These are phyloP conservation scores for Pyrus communis DNA, from an alignment of 306 rosid species.

Conservation along the genomic window DNA sequence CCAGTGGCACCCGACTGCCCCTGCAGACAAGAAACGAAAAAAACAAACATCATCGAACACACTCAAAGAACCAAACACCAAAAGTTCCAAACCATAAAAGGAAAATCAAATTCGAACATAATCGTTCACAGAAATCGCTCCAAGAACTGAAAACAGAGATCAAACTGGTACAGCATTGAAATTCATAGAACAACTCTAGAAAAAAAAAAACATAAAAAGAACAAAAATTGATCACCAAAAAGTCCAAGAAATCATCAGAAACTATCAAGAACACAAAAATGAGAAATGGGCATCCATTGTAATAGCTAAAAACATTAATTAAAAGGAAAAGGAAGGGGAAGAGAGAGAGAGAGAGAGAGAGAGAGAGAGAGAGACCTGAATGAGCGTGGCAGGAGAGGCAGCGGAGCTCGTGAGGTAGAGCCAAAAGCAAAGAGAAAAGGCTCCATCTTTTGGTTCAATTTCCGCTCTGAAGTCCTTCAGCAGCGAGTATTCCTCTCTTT, in stretches of 20 bases:
- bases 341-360: slow-evolving; percentile 1
- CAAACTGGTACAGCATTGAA: neutral
- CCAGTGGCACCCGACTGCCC: slow-evolving; percentile 29
- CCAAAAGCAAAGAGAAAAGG: slow-evolving; percentile 76
- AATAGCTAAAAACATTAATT: neutral
- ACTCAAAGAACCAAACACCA: neutral
- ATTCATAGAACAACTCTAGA: neutral
- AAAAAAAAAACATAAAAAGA: neutral
- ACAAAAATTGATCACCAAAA: neutral
- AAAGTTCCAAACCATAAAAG: neutral
- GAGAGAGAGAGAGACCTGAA: slow-evolving; percentile 41
- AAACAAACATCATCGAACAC: neutral
- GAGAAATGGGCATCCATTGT: neutral
- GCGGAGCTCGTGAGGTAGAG: slow-evolving; percentile 50
- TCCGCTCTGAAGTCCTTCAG: slow-evolving; percentile 57
- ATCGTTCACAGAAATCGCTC: neutral
- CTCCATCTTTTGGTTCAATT: slow-evolving; percentile 43
- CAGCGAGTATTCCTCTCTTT: slow-evolving; percentile 29
- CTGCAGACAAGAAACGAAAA: slow-evolving; percentile 29
- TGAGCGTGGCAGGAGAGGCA: slow-evolving; percentile 56
- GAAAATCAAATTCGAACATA: neutral
- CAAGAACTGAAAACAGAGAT: neutral
- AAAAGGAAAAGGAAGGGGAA: neutral
- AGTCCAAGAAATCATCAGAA: neutral
- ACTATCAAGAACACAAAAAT: neutral